phyloP scores from a whole-genome alignment of 164 flowering plant species.

The Buxus sempervirens region DNA sequence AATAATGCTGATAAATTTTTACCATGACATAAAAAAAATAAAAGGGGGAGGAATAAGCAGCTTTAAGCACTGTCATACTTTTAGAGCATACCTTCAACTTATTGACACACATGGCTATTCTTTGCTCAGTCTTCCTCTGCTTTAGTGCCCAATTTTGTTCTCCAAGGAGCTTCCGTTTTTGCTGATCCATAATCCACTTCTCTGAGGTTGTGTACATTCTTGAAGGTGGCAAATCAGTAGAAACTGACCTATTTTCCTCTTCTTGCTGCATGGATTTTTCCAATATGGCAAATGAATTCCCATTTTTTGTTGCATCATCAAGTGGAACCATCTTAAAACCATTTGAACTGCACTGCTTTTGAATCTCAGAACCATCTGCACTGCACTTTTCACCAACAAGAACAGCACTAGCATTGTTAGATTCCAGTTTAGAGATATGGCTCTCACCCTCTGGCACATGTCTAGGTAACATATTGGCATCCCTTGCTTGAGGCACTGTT shows the following conservation, averaged over 20 bases:
- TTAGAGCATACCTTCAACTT: slow-evolving; percentile 64
- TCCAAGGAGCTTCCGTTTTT: slow-evolving; percentile 49
- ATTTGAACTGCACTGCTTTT: slow-evolving; percentile 23
- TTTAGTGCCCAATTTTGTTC: slow-evolving; percentile 64
- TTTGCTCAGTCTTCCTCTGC: slow-evolving; percentile 65
- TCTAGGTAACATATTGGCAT: slow-evolving; percentile 24
- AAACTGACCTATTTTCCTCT: slow-evolving; percentile 35
- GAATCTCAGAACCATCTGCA: slow-evolving; percentile 25
- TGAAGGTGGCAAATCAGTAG: slow-evolving; percentile 39
- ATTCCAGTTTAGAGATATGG: slow-evolving; percentile 5
- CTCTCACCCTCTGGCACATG: slow-evolving; percentile 34
- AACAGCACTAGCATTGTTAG: slow-evolving; percentile 5
- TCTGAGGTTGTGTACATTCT: slow-evolving; percentile 77
- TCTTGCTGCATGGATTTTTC: slow-evolving; percentile 34
- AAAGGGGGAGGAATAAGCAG: neutral
- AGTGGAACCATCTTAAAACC: slow-evolving; percentile 24
- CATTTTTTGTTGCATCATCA: slow-evolving; percentile 10
- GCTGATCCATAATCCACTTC: slow-evolving; percentile 80
- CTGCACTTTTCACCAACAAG: slow-evolving; percentile 11
- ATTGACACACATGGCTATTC: slow-evolving; percentile 47
- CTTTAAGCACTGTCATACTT: neutral
- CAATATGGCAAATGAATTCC: slow-evolving; percentile 12
- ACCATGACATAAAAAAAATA: neutral
- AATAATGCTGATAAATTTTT: neutral
- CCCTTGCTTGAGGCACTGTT: slow-evolving; percentile 22